Base-by-base conservation (phyloP, 768 basidiomycete species). In the Phallus indusiatus region DNA sequence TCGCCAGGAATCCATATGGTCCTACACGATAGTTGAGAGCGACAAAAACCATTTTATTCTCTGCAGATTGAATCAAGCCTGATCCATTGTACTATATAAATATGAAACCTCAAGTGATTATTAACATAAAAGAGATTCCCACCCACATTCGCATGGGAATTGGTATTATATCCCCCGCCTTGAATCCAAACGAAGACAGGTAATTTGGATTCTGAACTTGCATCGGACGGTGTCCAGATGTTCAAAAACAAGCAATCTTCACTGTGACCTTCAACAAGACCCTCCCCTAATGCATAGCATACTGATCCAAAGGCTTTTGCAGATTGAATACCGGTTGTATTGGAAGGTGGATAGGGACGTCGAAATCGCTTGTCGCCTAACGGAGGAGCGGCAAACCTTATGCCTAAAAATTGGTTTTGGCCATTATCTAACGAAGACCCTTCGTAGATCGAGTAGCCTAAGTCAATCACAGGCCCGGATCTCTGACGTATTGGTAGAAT, bases 321-420 rank as follows among this genome's bases (percentile, higher is more conserved):
- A 17, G 50, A 33, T 36, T 59, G 57, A 37, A 59, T 18, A 35
- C 49, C 33, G 11, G 18, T 10, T 9, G 18, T 59, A 35, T 51
- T 52, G 17, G 22, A 2, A 8, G 57, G 57, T 20, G 50, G 60
- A 18, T 63, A 64, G 0, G 77, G 75, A 14, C 71, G 71, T 36
- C 77, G 64, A 54, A 82, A 72, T 37, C 81, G 74, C 22, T 79
- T 62, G 35, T 72, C 61, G 1, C 79, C 80, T 28, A 81, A 56
- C 10, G 82, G 81, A 9, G 81, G 76, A 58, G 81, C 74, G 37
- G 78, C 81, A 57, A 72, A 84, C 1, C 80, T 81, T 48, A 84
- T 80, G 12, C 76, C 80, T 21, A 59, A 49, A 18, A 59, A 59
- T 33, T 59, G 57, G n/a, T 59, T 59, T 47, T 59, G 57, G 20